Conservation (phyloP, 2,329 filamentous ascomycete genomes). For the Meredithiella fracta region DNA sequence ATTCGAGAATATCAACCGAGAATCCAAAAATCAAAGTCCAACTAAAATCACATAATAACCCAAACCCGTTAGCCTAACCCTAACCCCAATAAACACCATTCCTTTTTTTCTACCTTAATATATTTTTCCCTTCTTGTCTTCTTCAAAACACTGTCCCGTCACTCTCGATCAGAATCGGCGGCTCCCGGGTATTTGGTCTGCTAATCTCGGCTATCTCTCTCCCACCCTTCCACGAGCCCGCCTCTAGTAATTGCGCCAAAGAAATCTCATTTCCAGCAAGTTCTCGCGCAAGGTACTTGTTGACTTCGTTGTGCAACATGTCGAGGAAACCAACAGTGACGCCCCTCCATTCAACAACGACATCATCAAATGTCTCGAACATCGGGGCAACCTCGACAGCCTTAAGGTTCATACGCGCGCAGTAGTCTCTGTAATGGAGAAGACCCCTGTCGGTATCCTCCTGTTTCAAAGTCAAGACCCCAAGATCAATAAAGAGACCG, state of each 20-base stretch:
- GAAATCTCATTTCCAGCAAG: slow-evolving; percentile 57
- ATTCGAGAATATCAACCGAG: neutral
- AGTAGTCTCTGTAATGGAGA: slow-evolving; percentile 45
- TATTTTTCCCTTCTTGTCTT: too few relatives aligned
- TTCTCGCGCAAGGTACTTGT: slow-evolving; percentile 45
- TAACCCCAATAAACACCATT: neutral
- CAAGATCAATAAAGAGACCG: slow-evolving; percentile 71
- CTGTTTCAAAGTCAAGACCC: slow-evolving; percentile 59
- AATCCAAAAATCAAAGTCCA: slow-evolving; percentile 1
- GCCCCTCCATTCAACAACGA: slow-evolving; percentile 50
- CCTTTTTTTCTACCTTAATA: too few relatives aligned
- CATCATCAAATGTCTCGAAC: slow-evolving; percentile 43
- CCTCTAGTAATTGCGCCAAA: slow-evolving; percentile 80
- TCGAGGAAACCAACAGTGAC: slow-evolving; percentile 46
- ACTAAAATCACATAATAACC: neutral
- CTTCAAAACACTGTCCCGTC: slow-evolving; percentile 86
- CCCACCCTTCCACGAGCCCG: slow-evolving; percentile 96
- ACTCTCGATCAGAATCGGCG: slow-evolving; percentile 88
- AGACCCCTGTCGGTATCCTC: slow-evolving; percentile 55
- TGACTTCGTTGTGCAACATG: slow-evolving; percentile 33
- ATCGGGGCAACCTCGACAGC: slow-evolving; percentile 37
- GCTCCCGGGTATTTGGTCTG: slow-evolving; percentile 87
- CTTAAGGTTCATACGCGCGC: slow-evolving; percentile 52
- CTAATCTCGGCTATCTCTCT: slow-evolving; percentile 92
- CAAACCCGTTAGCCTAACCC: neutral